Evolutionary conservation across 345 rosid species (phyloP), one percentile per base, ranked within the genome.

Genomic region (Citrus mangshanensis): DNA sequence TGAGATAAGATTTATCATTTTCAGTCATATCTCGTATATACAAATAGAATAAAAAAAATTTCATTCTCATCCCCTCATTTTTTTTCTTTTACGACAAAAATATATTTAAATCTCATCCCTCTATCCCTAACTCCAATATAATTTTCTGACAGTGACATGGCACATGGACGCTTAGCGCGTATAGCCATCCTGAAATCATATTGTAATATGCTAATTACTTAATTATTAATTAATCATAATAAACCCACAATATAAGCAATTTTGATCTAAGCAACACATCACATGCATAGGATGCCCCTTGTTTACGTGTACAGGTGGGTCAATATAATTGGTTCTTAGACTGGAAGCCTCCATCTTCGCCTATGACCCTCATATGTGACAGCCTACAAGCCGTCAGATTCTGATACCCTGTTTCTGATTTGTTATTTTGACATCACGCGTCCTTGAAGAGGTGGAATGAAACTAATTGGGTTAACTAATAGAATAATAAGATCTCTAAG

Each of bases 301-400:
- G 28, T 54, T 9, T 55, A 19, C 19, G 38, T 37, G 16, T 27
- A 60, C 21, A 37, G 5, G 40, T 27, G 70, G 68, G 2, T 16
- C 2, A 4, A 9, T 42, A 4, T 14, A 4, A 40, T 40, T 74
- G 28, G 28, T 6, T 2, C 4, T 0, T 12, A 25, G 1, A 74
- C 12, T 62, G 24, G 12, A 14, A 38, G 64, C 79, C 55, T 13
- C 25, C 22, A 27, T 37, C 22, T 30, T 14, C 21, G 38, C 38
- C 46, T 2, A 22, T 28, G 37, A 2, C 40, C 27, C 35, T 24
- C n/a, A 5, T 64, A 1, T 27, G 68, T 27, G 79, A 67, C 79
- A 80, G 64, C 76, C 18, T 24, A n/a, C 13, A 22, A 75, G 66
- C 76, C 70, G 76, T 69, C 65, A 1, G 72, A 37, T 70, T 32